Conservation (phyloP, 1,284 basidiomycete species). For the Schizopora paradoxa region DNA sequence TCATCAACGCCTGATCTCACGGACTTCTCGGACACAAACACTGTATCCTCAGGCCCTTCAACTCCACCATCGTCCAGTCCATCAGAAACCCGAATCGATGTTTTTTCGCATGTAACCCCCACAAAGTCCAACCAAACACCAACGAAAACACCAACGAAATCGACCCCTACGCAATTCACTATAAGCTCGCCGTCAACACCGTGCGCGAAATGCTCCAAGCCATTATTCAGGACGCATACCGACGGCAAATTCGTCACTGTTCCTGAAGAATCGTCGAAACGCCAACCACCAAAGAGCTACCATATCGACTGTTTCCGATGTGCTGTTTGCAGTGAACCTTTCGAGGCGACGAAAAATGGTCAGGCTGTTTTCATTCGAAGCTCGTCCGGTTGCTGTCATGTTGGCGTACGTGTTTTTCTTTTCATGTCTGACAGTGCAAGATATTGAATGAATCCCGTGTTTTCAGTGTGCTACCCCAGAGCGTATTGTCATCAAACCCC, state of each 20-base stretch:
- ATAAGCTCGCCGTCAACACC: constrained; percentile 14
- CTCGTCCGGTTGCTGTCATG: constrained; percentile 62
- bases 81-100: constrained; percentile 20
- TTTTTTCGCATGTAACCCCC: constrained; percentile 12
- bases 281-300: constrained; percentile 48
- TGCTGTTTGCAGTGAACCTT: constrained; percentile 53
- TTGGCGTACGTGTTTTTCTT: constrained; percentile 44
- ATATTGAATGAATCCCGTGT: constrained; percentile 13
- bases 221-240: constrained; percentile 50
- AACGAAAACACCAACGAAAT: constrained; percentile 1
- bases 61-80: constrained; percentile 45
- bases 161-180: constrained; percentile 25
- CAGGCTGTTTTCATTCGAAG: constrained; percentile 64
- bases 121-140: constrained; percentile 5
- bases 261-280: constrained; percentile 44
- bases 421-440: too few relatives aligned
- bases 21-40: constrained; percentile 54
- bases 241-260: constrained; percentile 63
- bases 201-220: constrained; percentile 53
- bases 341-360: constrained; percentile 55
- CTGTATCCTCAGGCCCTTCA: constrained; percentile 49
- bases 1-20: constrained; percentile 55
- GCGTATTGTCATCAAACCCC: constrained; percentile 15
- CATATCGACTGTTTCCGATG: constrained; percentile 73
- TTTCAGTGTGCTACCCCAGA: constrained; percentile 46